Conservation (phyloP, 23 red algal genomes). For the Gracilariopsis chorda region DNA sequence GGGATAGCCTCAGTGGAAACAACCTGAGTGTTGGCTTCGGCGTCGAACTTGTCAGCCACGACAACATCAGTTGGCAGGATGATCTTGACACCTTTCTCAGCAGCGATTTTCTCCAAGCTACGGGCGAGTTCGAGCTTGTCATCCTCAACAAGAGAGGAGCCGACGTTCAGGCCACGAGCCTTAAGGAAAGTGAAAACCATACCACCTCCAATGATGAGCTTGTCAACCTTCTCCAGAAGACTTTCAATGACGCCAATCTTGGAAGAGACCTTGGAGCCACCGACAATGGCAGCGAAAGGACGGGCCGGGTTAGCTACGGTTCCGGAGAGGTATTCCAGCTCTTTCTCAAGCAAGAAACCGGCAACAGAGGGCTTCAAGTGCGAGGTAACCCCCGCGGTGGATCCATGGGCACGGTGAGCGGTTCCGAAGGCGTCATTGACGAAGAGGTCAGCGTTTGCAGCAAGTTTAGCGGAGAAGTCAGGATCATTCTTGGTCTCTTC, state of each 20-base stretch:
- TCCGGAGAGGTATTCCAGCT: slow-evolving; percentile 89
- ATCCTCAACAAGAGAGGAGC: slow-evolving; percentile 97
- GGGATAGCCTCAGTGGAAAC: slow-evolving; percentile 70
- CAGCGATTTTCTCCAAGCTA: slow-evolving; percentile 68
- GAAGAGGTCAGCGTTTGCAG: slow-evolving; percentile 90
- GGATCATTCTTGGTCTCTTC: slow-evolving; percentile 95
- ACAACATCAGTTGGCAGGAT: slow-evolving; percentile 93
- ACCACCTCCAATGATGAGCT: slow-evolving; percentile 96
- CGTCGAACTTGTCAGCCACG: slow-evolving; percentile 90
- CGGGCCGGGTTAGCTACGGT: slow-evolving; percentile 89
- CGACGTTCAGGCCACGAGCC: slow-evolving; percentile 78
- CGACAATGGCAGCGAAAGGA: slow-evolving; percentile 98
- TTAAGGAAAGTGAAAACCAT: slow-evolving; percentile 99
- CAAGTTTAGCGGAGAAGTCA: slow-evolving; percentile 83
- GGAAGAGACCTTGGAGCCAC: slow-evolving; percentile 93
- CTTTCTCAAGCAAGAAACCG: slow-evolving; percentile 95
- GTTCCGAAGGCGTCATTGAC: slow-evolving; percentile 99
- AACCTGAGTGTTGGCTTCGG: slow-evolving; percentile 87
- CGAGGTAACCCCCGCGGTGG: slow-evolving; percentile 90
- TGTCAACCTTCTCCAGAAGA: slow-evolving; percentile 91
- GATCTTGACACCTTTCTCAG: slow-evolving; percentile 66
- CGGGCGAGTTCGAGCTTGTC: slow-evolving; percentile 95
- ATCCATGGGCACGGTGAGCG: slow-evolving; percentile 97
- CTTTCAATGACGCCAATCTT: slow-evolving; percentile 98
- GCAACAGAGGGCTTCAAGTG: slow-evolving; percentile 89